Conservation (phyloP, 768 basidiomycete genomes). For the Saitozyma podzolica region DNA sequence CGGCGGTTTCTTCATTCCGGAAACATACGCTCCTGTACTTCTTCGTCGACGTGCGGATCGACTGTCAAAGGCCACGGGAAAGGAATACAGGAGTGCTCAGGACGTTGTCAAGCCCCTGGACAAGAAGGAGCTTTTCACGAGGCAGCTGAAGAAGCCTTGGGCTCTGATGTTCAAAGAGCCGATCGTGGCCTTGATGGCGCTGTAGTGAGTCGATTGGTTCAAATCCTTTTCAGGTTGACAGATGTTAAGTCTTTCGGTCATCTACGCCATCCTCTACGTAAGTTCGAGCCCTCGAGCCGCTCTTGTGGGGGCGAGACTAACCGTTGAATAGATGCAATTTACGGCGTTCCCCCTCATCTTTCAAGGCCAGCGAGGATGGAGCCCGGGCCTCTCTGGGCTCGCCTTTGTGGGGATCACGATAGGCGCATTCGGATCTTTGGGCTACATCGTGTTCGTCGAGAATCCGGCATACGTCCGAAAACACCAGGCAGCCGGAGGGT, state of each 20-base stretch:
- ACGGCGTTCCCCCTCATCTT: slow-evolving; percentile 54
- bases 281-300: no score
- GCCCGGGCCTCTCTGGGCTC: slow-evolving; percentile 48
- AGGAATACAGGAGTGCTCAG: slow-evolving; percentile 35
- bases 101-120: slow-evolving; percentile 24
- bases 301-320: no score
- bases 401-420: slow-evolving; percentile 48
- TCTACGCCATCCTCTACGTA: slow-evolving; percentile 19
- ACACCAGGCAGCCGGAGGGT: slow-evolving; percentile 37
- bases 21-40: slow-evolving; percentile 49
- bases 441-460: slow-evolving; percentile 28
- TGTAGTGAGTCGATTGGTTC: slow-evolving; percentile 29
- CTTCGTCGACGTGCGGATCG: slow-evolving; percentile 36
- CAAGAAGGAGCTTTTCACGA: slow-evolving; percentile 36
- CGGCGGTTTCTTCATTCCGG: slow-evolving; percentile 39
- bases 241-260: background rate
- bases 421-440: slow-evolving; percentile 35
- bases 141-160: slow-evolving; percentile 44
- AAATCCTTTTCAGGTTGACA: background rate
- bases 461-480: slow-evolving; percentile 47
- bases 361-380: slow-evolving; percentile 51
- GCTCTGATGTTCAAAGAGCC: slow-evolving; percentile 47
- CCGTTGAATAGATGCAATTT: slow-evolving; percentile 28
- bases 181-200: slow-evolving; percentile 42
- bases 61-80: slow-evolving; percentile 38